phyloP scores from a whole-genome alignment of 2,329 filamentous ascomycete species.

The Chaetomiaceae sp. region DNA sequence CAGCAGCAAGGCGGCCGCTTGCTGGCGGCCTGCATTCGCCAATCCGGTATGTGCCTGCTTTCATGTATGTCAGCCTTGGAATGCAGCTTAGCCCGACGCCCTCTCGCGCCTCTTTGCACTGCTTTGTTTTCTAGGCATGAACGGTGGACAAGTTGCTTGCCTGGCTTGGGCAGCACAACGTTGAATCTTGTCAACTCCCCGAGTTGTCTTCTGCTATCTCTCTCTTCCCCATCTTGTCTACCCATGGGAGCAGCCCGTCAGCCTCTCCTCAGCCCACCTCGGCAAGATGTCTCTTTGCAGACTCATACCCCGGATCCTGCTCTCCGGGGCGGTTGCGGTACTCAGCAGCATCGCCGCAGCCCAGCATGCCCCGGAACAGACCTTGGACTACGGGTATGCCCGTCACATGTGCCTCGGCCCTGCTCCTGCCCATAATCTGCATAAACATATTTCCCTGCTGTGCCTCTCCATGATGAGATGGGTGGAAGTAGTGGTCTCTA shows the following conservation, averaged over 20 bases:
- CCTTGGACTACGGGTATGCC: conserved; percentile 14
- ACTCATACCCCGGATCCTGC: conserved; percentile 1
- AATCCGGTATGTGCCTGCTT: conserved; percentile 20
- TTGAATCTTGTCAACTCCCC: too few relatives aligned
- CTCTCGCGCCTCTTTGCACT: too few relatives aligned
- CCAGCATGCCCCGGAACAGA: conserved; percentile 4
- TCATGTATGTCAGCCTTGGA: too few relatives aligned
- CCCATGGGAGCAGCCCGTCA: too few relatives aligned
- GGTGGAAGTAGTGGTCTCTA: too few relatives aligned
- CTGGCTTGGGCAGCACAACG: too few relatives aligned
- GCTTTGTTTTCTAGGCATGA: too few relatives aligned
- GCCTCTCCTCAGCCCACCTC: background rate
- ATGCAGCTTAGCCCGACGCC: too few relatives aligned
- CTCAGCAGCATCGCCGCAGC: conserved; percentile 10
- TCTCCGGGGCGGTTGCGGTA: conserved; percentile 9
- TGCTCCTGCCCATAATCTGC: background rate
- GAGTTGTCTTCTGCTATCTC: too few relatives aligned
- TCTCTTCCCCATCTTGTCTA: too few relatives aligned
- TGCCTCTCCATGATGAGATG: too few relatives aligned
- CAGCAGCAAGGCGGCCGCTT: conserved; percentile 16
- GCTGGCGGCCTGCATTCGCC: conserved; percentile 10
- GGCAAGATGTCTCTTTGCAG: conserved; percentile 5
- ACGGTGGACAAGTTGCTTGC: too few relatives aligned
- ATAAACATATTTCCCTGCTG: background rate
- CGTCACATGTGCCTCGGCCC: background rate